Evolutionary conservation across 345 rosid genomes (phyloP).

Genomic region (Brassica juncea): DNA sequence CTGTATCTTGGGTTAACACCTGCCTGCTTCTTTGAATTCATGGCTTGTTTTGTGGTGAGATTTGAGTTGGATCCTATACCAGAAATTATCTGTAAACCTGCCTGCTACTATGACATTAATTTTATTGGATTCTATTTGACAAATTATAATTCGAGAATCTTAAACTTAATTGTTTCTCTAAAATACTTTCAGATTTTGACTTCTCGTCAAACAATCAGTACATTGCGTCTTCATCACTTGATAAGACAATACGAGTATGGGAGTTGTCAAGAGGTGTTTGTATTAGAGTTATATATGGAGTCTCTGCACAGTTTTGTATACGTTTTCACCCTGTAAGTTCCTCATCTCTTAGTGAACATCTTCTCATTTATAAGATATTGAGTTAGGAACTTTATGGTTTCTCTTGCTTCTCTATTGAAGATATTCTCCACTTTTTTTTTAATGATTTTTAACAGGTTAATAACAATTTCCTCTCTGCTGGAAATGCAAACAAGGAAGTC

Average conservation of each 20-base stretch:
- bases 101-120: neutral
- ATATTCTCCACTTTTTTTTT: constrained; percentile 4
- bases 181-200: constrained; percentile 76
- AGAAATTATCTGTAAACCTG: no score
- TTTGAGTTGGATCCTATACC: neutral
- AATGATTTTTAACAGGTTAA: constrained; percentile 68
- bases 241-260: constrained; percentile 99
- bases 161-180: constrained; percentile 27
- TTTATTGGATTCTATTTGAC: neutral
- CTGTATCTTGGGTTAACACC: constrained; percentile 28
- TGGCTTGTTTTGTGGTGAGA: neutral
- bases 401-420: constrained; percentile 3
- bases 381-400: constrained; percentile 1
- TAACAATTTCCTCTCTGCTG: constrained; percentile 91
- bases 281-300: constrained; percentile 92
- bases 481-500: constrained; percentile 88
- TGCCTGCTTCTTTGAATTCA: constrained; percentile 15
- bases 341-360: neutral
- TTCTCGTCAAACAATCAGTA: constrained; percentile 98
- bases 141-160: neutral
- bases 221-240: constrained; percentile 87
- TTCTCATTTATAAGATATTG: constrained; percentile 18
- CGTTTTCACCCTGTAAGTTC: constrained; percentile 94
- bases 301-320: constrained; percentile 80
- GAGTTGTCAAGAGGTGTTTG: constrained; percentile 88